Conservation (phyloP, 129 eudicot species). For the Daucus carota region DH1_v3.0 NC_030381.2:51539501-51540000, state of each 20-base stretch:
- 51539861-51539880: too few species aligned
- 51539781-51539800: background rate
- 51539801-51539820: background rate
- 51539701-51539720: background rate
- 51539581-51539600: background rate
- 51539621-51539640: slow-evolving; percentile 1
- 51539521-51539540: background rate
- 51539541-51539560: background rate
- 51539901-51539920: too few species aligned
- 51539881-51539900: too few species aligned
- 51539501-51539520: background rate
- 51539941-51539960: too few species aligned
- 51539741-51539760: background rate
- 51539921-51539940: too few species aligned
- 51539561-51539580: background rate
- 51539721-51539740: background rate
- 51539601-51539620: background rate
- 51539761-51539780: background rate
- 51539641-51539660: background rate
- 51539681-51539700: background rate
- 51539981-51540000: too few species aligned
- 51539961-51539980: too few species aligned
- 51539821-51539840: too few species aligned
- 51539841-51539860: too few species aligned
- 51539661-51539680: background rate